Conservation (phyloP, 164 flowering plant genomes). For the Malania oleifera region DNA sequence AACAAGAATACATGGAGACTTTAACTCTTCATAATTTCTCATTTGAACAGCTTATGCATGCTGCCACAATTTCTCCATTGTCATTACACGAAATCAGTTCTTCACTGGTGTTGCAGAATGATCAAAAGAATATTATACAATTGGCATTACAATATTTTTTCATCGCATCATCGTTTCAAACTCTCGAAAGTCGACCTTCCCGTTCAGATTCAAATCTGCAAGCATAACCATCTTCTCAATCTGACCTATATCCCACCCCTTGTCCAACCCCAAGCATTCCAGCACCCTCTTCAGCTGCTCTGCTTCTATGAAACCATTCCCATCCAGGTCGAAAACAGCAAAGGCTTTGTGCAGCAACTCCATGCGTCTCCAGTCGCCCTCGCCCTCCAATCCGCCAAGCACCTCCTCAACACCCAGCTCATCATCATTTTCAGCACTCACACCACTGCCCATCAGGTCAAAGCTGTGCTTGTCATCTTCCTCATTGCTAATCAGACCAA, state of each 20-base stretch:
- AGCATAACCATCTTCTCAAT: constrained; percentile 50
- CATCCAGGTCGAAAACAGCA: constrained; percentile 54
- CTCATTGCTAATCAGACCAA: constrained; percentile 16
- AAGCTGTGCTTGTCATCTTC: constrained; percentile 1
- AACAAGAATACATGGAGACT: too few species aligned
- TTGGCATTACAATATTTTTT: background rate
- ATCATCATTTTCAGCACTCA: too few species aligned
- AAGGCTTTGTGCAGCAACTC: constrained; percentile 45
- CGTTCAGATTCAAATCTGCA: constrained; percentile 55
- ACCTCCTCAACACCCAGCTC: constrained; percentile 26
- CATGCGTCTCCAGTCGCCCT: constrained; percentile 6
- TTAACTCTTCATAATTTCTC: too few species aligned
- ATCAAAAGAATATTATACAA: too few species aligned
- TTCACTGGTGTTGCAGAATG: too few species aligned
- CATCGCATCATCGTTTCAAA: constrained; percentile 48
- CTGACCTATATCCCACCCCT: constrained; percentile 38
- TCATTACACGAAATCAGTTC: too few species aligned
- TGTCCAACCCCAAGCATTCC: constrained; percentile 48
- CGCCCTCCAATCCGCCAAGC: constrained; percentile 21
- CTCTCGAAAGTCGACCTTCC: constrained; percentile 59
- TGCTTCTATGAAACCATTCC: constrained; percentile 57
- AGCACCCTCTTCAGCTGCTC: constrained; percentile 51
- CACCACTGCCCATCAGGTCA: background rate
- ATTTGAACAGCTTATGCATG: too few species aligned
- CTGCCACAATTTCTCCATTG: too few species aligned